Base-by-base conservation (phyloP, 352 stramenopile species). In the Globisporangium carolinianum region DNA sequence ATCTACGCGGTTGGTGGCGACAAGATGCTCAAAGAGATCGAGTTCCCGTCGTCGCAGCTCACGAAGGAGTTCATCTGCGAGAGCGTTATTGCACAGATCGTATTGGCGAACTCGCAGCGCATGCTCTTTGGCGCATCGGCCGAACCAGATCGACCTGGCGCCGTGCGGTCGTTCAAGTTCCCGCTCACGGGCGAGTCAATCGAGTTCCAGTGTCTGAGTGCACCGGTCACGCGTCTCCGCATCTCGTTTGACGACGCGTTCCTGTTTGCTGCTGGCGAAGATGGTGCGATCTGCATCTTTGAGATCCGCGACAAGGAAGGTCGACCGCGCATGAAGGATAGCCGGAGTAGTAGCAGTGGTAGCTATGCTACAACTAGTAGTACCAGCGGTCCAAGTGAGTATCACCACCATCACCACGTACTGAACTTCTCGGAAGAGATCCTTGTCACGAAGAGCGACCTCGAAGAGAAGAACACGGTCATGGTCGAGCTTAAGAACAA, bases 401-500 rank as follows among this genome's bases (percentile, higher is more conserved):
- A 32, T 32, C 24, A 32, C 3, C 24, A 32, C 24, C 24, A 61
- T 48, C 57, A 70, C 55, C 55, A 65, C 36, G 12, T 51, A 8
- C 57, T 51, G 24, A 56, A 70, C 47, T 90, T 90, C 57, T 88
- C 76, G 2, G 80, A 91, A 52, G 86, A 91, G 59, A 85, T 91
- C 50, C 58, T 92, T 39, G 79, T 92, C 32, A 98, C 91, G 38
- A 96, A 96, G 57, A 88, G 73, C 37, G 91, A 98, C 59, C 66
- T 98, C 51, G 92, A 98, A 62, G 93, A 98, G 65, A 96, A 96
- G 61, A 92, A 94, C 50, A 79, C 71, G 17, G 62, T 93, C 39
- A 97, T 97, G 82, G 51, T 86, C 57, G 91, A 98, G 62, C 72
- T 98, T n/a, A 95, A 95, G 65, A 95, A 82, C 64, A 97, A 98